These are phyloP conservation scores for Botryotinia convoluta DNA, from an alignment of 2,329 filamentous ascomycete genomes.

Conservation along the genomic window DNA sequence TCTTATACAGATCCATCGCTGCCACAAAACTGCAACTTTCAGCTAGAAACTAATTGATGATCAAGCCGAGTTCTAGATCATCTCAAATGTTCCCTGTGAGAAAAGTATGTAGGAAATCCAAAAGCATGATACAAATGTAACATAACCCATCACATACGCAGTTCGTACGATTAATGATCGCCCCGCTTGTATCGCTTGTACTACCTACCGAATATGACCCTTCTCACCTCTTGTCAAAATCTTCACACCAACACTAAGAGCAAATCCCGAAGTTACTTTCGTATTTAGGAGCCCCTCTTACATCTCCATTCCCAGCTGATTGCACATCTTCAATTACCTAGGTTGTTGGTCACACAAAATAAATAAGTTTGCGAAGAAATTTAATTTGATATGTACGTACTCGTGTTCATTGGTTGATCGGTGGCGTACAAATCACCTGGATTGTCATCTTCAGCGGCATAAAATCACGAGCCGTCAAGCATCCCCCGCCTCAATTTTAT, in stretches of 20 bases:
- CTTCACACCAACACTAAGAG: not conserved
- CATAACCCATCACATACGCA: not conserved
- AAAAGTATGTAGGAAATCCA: not conserved
- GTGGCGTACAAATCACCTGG: not conserved
- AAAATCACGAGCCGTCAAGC: not conserved
- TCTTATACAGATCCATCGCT: not conserved
- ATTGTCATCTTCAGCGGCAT: not conserved
- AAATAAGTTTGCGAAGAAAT: not conserved
- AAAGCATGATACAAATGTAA: not conserved
- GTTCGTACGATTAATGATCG: not conserved
- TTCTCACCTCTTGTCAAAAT: not conserved
- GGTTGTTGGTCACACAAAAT: not conserved
- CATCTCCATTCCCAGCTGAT: not conserved
- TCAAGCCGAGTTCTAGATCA: not conserved
- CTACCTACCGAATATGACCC: not conserved
- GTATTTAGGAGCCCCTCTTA: not conserved
- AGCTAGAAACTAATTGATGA: not conserved
- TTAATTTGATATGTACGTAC: not conserved
- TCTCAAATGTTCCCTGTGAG: not conserved
- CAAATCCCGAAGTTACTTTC: not conserved
- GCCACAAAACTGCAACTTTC: not conserved
- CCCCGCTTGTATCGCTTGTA: not conserved
- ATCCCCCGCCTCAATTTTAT: not conserved
- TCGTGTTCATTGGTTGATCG: not conserved
- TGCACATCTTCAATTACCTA: not conserved